Conservation (phyloP, 768 basidiomycete genomes). For the Tricholoma sp. region DNA sequence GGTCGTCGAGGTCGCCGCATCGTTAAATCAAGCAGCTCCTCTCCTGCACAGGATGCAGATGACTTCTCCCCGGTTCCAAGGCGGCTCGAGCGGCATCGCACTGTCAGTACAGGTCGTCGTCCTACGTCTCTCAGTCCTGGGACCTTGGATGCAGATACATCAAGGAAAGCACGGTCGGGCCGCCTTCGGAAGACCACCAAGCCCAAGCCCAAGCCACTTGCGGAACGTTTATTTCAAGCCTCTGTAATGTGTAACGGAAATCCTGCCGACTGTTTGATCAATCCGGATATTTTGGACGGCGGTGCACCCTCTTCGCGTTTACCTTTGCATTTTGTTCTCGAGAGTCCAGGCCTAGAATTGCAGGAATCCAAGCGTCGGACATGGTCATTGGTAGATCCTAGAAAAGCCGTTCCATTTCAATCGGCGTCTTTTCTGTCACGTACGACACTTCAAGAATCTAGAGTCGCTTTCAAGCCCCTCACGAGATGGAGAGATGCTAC, state of each 20-base stretch:
- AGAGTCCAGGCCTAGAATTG: conserved; percentile 2
- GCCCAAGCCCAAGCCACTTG: conserved; percentile 18
- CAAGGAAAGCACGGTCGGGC: neutral
- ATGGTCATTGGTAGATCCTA: conserved; percentile 29
- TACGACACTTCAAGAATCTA: neutral
- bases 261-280: conserved; percentile 21
- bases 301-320: conserved; percentile 10
- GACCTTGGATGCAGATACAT: neutral
- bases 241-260: conserved; percentile 29
- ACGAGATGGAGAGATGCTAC: neutral
- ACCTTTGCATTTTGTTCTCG: conserved; percentile 22
- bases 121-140: neutral
- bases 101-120: neutral
- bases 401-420: conserved; percentile 23
- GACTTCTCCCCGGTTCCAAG: neutral
- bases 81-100: neutral
- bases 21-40: conserved; percentile 8
- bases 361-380: conserved; percentile 7
- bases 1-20: conserved; percentile 13
- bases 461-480: neutral
- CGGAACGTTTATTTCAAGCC: conserved; percentile 30
- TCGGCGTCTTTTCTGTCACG: conserved; percentile 14
- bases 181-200: neutral
- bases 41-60: neutral
- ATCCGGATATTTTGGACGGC: conserved; percentile 4